These are phyloP conservation scores for Haplographium delicatum DNA, from an alignment of 495 filamentous ascomycete species.

Conservation along the genomic window DNA sequence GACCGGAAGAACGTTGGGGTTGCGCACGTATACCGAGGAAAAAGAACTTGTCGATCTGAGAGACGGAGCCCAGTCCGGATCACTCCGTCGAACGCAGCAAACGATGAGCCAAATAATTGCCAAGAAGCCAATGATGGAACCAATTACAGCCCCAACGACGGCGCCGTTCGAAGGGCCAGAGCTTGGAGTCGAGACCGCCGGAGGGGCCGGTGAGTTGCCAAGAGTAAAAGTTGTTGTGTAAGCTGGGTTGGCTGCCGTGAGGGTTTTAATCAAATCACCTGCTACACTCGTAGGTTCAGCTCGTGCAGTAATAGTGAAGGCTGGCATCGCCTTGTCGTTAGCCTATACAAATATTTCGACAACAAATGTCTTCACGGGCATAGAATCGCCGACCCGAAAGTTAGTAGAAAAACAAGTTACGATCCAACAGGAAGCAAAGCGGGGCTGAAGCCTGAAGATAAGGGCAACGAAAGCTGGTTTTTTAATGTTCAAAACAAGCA, in stretches of 20 bases:
- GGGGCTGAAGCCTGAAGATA: neutral
- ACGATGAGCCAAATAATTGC: neutral
- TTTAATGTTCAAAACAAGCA: neutral
- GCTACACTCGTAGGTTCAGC: neutral
- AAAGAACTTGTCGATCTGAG: conserved; percentile 3
- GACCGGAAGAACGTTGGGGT: conserved; percentile 7
- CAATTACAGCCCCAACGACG: conserved; percentile 5
- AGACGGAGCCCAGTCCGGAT: conserved; percentile 4
- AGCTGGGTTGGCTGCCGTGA: too few species aligned
- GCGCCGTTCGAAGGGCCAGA: conserved; percentile 4
- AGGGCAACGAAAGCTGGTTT: neutral
- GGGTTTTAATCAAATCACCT: neutral
- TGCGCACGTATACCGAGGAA: conserved; percentile 3
- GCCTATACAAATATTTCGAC: too few species aligned
- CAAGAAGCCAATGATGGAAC: conserved; percentile 9
- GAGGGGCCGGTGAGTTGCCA: neutral
- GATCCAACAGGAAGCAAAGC: too few species aligned
- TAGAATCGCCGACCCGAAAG: too few species aligned
- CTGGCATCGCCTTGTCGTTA: too few species aligned
- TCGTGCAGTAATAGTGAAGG: neutral
- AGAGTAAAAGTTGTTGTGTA: neutral
- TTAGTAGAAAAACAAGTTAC: too few species aligned
- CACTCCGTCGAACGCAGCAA: neutral
- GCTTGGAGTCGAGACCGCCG: neutral
- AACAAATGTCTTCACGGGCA: too few species aligned